phyloP scores from a whole-genome alignment of 352 stramenopile species.

The Phytopythium delawarense region DNA sequence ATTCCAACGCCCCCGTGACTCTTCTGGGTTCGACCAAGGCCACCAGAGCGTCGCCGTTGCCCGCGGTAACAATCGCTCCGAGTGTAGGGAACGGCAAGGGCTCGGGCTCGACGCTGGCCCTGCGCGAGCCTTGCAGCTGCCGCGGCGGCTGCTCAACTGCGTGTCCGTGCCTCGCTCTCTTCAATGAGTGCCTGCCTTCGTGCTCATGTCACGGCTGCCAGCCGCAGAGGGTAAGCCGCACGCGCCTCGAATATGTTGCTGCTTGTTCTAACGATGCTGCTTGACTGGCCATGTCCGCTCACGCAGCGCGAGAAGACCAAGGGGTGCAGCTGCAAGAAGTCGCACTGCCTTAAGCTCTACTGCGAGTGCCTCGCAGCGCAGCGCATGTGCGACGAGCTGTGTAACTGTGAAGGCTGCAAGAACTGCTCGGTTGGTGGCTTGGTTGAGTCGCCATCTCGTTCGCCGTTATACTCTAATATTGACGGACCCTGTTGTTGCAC shows the following conservation, averaged over 20 bases:
- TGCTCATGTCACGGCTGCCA: conserved; percentile 47
- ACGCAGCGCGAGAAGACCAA: conserved; percentile 39
- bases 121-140: conserved; percentile 17
- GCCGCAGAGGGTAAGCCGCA: conserved; percentile 7
- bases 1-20: not conserved
- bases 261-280: not conserved
- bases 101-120: not conserved
- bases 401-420: conserved; percentile 83
- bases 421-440: conserved; percentile 31
- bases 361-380: conserved; percentile 80
- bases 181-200: conserved; percentile 26
- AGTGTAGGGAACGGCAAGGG: not conserved
- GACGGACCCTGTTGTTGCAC: not conserved
- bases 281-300: not conserved
- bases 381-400: conserved; percentile 62
- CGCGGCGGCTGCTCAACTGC: conserved; percentile 31
- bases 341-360: conserved; percentile 95
- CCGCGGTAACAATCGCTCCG: not conserved
- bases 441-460: too few species aligned
- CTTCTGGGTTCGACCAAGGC: not conserved
- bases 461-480: not conserved
- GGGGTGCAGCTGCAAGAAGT: conserved; percentile 96
- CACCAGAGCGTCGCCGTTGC: not conserved
- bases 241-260: too few species aligned
- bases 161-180: conserved; percentile 41